Evolutionary conservation across 495 filamentous ascomycete genomes (phyloP), one percentile per base, ranked within the genome.

Genomic region (Aspergillus taichungensis): DNA sequence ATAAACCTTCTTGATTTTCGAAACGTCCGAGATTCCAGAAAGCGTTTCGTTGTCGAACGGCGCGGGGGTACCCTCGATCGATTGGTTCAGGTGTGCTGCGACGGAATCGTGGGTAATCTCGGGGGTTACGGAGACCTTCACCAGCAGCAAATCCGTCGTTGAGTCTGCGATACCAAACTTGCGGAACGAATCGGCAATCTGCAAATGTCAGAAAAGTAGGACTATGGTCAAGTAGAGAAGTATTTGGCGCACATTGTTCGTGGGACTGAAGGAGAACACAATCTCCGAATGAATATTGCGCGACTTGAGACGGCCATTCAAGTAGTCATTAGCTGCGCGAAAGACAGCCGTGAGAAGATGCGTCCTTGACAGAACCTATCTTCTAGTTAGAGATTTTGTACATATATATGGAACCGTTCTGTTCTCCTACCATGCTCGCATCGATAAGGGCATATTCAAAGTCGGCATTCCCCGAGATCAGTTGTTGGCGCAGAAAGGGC

Each of bases 361-460:
- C 1, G 69, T 59, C 14, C 82, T 72, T 6, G 87, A 88, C 13
- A 85, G 55, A 43, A 87, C 72, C 74, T 83, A 30, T 13, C 10
- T 35, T 10, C 29, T 14, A n/a, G 18, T 31, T n/a, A 24, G 29
- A 27, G 13, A 7, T 11, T 6, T 32, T 24, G 18, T 24, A 24
- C 18, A 4, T 24, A 24, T 24, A 24, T 24, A 1, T 24, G 18
- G 18, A 24, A 24, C 4, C 18, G 18, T 4, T 24, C 18, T 24
- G 4, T 24, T 4, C 18, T 24, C 42, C 43, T 60, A 89, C 79
- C 60, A 79, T 73, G 41, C 71, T 78, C 1, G 88, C 88, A 63
- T 98, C 90, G 37, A 98, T 79, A 41, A 98, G 84, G 5, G 91
- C 91, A 70, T 95, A 96, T 62, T 96, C 87, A 54, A 86, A 97